Percentiles rank a stretch among this genome's conserved stretches.
phyloP scores from a whole-genome alignment of 352 stramenopile genomes.

The Pythium dissotocum region DNA sequence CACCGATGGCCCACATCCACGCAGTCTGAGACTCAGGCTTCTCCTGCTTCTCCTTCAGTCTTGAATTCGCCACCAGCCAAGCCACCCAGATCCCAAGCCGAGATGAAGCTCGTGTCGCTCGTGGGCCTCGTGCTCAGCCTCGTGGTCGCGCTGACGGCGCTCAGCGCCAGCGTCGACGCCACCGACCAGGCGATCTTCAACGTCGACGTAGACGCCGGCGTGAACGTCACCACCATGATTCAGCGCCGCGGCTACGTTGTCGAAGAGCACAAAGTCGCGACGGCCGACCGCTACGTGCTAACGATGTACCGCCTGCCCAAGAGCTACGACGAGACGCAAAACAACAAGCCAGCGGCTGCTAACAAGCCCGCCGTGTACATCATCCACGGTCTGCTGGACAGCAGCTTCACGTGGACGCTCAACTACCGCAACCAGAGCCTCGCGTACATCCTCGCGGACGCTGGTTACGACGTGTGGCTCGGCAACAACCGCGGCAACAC shows the following conservation, averaged over 20 bases:
- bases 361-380: constrained; percentile 52
- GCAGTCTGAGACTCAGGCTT: no score
- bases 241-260: constrained; percentile 48
- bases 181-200: no score
- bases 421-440: constrained; percentile 67
- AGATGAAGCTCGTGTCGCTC: no score
- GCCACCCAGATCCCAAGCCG: no score
- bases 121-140: no score
- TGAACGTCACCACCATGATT: constrained; percentile 52
- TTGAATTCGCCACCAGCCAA: no score
- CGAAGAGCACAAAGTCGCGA: constrained; percentile 61
- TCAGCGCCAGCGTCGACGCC: no score
- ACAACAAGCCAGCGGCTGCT: constrained; percentile 3
- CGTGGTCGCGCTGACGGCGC: no score
- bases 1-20: no score
- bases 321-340: constrained; percentile 38
- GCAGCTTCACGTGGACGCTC: constrained; percentile 57
- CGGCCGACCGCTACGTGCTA: constrained; percentile 56
- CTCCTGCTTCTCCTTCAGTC: no score
- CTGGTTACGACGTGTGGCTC: constrained; percentile 64
- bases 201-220: constrained; percentile 28
- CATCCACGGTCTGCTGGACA: constrained; percentile 58
- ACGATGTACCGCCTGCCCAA: constrained; percentile 68
- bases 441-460: constrained; percentile 56
- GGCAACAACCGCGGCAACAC: constrained; percentile 64